Percentiles rank a stretch among this genome's conserved stretches.
phyloP scores from a whole-genome alignment of 2,329 filamentous ascomycete species.

The Byssochlamys sp. region DNA sequence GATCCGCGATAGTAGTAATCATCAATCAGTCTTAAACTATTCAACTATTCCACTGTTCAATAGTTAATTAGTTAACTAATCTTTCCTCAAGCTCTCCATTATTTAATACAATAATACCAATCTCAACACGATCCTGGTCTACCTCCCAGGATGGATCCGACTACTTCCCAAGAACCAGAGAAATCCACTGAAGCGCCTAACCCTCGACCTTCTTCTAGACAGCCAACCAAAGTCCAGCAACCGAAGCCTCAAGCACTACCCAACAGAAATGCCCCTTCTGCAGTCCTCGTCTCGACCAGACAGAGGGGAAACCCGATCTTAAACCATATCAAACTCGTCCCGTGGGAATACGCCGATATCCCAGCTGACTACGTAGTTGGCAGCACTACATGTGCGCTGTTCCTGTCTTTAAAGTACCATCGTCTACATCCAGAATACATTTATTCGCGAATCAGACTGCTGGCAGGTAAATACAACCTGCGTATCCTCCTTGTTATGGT shows the following conservation, averaged over 20 bases:
- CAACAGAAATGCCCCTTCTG: slow-evolving; percentile 55
- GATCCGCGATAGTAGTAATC: too few relatives aligned
- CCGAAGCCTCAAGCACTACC: slow-evolving; percentile 80
- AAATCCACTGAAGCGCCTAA: not conserved
- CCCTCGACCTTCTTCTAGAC: slow-evolving; percentile 3
- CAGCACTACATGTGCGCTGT: slow-evolving; percentile 77
- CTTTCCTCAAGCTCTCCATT: not conserved
- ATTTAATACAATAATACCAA: not conserved
- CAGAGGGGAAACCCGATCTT: slow-evolving; percentile 94
- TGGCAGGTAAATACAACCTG: slow-evolving; percentile 77
- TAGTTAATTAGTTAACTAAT: not conserved
- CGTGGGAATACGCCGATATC: slow-evolving; percentile 98
- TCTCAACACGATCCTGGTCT: not conserved
- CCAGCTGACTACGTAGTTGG: slow-evolving; percentile 86
- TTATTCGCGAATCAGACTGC: slow-evolving; percentile 76
- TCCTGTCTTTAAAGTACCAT: slow-evolving; percentile 92
- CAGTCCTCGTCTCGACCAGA: slow-evolving; percentile 79
- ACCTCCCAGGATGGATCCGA: not conserved
- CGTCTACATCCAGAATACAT: slow-evolving; percentile 96
- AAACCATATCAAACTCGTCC: slow-evolving; percentile 66
- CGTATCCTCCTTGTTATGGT: slow-evolving; percentile 83
- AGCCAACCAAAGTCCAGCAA: slow-evolving; percentile 59
- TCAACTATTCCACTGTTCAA: not conserved
- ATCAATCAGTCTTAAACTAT: not conserved
- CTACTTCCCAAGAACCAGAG: slow-evolving; percentile 9